phyloP scores from a whole-genome alignment of 2,329 filamentous ascomycete genomes.

The Pseudonectria foliicola region DNA sequence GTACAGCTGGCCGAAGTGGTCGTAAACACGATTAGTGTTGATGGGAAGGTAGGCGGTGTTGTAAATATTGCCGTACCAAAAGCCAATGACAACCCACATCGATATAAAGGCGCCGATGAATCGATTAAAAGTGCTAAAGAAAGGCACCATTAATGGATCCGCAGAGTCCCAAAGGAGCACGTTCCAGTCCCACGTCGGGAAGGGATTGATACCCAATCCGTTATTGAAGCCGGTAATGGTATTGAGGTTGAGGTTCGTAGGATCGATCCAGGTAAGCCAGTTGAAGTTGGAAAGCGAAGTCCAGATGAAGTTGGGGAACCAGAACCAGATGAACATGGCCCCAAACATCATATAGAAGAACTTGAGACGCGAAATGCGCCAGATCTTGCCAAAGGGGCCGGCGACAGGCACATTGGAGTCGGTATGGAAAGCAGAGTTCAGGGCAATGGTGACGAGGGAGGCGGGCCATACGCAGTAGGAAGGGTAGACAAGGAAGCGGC shows the following conservation, averaged over 20 bases:
- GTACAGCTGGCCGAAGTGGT: conserved; percentile 41
- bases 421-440: conserved; percentile 47
- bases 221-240: conserved; percentile 37
- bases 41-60: conserved; percentile 48
- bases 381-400: conserved; percentile 36
- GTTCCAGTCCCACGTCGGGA: conserved; percentile 44
- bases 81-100: conserved; percentile 45
- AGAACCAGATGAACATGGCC: conserved; percentile 52
- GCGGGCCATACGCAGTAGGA: conserved; percentile 52
- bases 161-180: conserved; percentile 35
- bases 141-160: conserved; percentile 42
- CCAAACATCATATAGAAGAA: conserved; percentile 45
- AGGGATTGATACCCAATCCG: conserved; percentile 39
- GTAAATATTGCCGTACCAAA: conserved; percentile 55
- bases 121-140: conserved; percentile 56
- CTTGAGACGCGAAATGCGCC: conserved; percentile 41
- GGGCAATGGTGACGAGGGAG: conserved; percentile 46
- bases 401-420: conserved; percentile 32
- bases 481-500: conserved; percentile 49
- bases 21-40: conserved; percentile 44
- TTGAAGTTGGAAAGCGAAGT: conserved; percentile 45
- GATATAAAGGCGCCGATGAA: conserved; percentile 50
- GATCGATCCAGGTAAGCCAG: conserved; percentile 52
- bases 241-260: conserved; percentile 35
- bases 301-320: conserved; percentile 51